Evolutionary conservation across 108 stramenopile genomes (phyloP), one percentile per base, ranked within the genome.

Genomic region (Conticribra guillardii): DNA sequence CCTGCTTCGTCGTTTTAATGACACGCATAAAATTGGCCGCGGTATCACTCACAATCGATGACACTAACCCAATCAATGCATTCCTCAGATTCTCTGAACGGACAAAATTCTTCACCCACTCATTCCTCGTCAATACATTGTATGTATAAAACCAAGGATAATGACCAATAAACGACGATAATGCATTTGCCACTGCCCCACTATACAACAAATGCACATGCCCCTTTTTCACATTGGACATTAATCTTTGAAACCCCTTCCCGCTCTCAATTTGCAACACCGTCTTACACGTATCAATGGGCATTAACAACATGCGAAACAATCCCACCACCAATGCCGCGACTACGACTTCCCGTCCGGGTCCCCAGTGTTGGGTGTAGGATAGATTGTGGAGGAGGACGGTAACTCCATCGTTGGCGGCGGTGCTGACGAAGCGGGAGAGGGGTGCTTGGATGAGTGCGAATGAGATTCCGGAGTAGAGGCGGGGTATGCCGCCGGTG

Each of bases 231-330:
- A 93, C 83, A 48, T 88, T 67, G 18, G 84, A 58, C 58, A 92
- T 75, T 11, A 95, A 68, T 53, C 60, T 73, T 14, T 60, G 77
- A 67, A 93, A 91, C 21, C 94, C 94, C 44, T 79, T 79, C 18
- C 41, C 66, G 1, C 78, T 65, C 71, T 97, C 94, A 27, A 99
- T 96, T 75, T 97, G 97, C 31, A 99, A 82, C n/a, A 96, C 94
- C 0, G 96, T 97, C 74, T 99, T 99, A 79, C 88, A 94, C 0
- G 97, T 97, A 79, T 99, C 98, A 41, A 99, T 85, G 19, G 93
- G 76, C 75, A 72, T 72, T 3, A 74, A 45, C 56, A 89, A 14
- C 34, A 96, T 87, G n/a, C 97, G 77, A 67, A 86, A 96, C 22
- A 85, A 46, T 17, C 91, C 98, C 11, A 97, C 96, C 23, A 94